Percentiles rank a stretch among this genome's conserved stretches.
phyloP scores from a whole-genome alignment of 805 yeast species.

The Debaryomyces hansenii region DNA sequence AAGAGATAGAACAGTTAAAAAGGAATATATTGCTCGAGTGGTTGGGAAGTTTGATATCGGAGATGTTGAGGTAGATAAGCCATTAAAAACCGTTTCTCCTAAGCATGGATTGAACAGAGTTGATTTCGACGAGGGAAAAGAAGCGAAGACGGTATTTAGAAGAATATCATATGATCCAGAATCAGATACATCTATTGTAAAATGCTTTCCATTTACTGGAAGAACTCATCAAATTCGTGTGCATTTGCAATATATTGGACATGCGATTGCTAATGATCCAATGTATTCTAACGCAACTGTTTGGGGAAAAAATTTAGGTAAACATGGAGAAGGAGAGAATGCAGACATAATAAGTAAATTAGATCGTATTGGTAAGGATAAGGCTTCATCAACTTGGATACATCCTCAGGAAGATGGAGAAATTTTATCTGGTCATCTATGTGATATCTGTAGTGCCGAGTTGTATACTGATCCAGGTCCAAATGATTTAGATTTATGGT shows the following conservation, averaged over 20 bases:
- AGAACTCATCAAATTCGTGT: conserved; percentile 95
- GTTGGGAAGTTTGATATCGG: conserved; percentile 63
- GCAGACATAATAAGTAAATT: conserved; percentile 49
- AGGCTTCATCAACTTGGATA: conserved; percentile 67
- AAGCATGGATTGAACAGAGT: conserved; percentile 63
- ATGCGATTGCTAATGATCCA: conserved; percentile 57
- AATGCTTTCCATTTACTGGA: conserved; percentile 87
- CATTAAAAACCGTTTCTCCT: conserved; percentile 71
- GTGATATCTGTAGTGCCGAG: conserved; percentile 67
- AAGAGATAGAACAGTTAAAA: conserved; percentile 69
- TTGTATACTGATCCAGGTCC: conserved; percentile 87
- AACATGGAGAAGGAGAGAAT: conserved; percentile 51
- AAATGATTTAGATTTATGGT: conserved; percentile 82
- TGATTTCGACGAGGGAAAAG: conserved; percentile 55
- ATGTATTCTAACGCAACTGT: conserved; percentile 73
- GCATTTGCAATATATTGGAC: conserved; percentile 74
- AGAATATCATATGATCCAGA: conserved; percentile 62
- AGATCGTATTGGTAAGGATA: conserved; percentile 68
- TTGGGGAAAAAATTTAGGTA: conserved; percentile 82
- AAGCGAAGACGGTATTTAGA: conserved; percentile 70
- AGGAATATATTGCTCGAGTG: conserved; percentile 86
- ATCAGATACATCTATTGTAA: conserved; percentile 65
- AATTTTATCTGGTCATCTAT: conserved; percentile 53
- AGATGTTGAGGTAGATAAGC: conserved; percentile 60
- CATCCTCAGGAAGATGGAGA: conserved; percentile 67